Base-by-base conservation (phyloP, 768 basidiomycete species). In the Boletus pseudopeckii region DNA sequence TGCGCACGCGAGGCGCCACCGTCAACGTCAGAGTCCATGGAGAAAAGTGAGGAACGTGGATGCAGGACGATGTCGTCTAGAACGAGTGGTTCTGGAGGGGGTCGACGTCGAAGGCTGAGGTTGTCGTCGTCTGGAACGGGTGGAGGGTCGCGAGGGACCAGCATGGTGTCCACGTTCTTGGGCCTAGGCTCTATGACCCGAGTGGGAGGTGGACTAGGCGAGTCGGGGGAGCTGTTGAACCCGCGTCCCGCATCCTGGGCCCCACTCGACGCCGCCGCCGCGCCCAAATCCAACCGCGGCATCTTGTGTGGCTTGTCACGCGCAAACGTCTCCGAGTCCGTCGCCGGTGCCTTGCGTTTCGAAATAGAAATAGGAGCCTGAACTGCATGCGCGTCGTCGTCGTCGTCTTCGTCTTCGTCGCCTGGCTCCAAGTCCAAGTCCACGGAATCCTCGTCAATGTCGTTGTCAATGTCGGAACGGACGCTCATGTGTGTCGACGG, bases 271-370 rank as follows among this genome's bases (percentile, higher is more conserved):
- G 28, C 7, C 28, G 28, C 8, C 28, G 28, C 28, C 28, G 9
- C 28, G 28, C 28, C 28, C 9, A 24, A 18, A 44, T 61, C 55
- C 34, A 69, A 44, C 10, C 69, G 59, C 0, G 65, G 61, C 14
- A 50, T 15, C 49, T 71, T 71, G 43, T 20, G 50, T 1, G 57
- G 57, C 20, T 33, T 59, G 15, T 33, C 34, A 5, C 55, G 53
- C 17, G n/a, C 33, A 11, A 54, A 22, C 17, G 36, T 48, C 28
- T 58, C 63, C 5, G 24, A 26, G 42, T 55, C 56, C 3, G 54
- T 28, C 8, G 5, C 15, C 5, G 41, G 33, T 11, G 60, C 69
- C 24, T 71, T 70, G 44, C 68, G 65, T 56, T 71, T 70, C 2
- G 58, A 46, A 32, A 6, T 26, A 26, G 24, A 26, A 1, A 60